A percentile compares a stretch with the other conserved stretches of the same genome.
phyloP scores from a whole-genome alignment of 345 rosid genomes.

The Euclidium syriacum region DNA sequence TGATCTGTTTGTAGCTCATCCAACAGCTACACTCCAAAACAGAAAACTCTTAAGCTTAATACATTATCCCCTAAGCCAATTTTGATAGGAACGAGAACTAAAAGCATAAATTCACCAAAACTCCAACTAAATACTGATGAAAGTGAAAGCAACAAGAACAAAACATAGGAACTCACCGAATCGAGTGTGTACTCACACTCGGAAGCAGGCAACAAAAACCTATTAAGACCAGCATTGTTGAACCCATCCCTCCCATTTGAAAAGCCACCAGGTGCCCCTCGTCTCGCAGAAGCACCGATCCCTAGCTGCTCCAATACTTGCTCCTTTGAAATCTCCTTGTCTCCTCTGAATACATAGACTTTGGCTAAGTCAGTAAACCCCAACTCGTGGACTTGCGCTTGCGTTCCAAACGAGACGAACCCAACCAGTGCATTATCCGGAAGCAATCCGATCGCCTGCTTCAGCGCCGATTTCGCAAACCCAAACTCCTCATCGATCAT shows the following conservation, averaged over 20 bases:
- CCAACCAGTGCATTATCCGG: conserved; percentile 97
- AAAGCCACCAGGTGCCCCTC: conserved; percentile 46
- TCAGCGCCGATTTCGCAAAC: conserved; percentile 63
- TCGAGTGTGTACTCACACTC: conserved; percentile 86
- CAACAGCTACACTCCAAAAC: conserved; percentile 52
- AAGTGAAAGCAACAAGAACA: too few relatives aligned
- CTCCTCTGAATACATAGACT: conserved; percentile 89
- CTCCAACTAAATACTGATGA: neutral
- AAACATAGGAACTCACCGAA: conserved; percentile 68
- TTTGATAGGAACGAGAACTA: neutral
- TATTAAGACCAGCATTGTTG: conserved; percentile 43
- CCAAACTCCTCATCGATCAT: conserved; percentile 93
- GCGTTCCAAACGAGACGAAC: conserved; percentile 88
- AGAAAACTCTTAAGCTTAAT: too few relatives aligned
- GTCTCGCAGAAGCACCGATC: conserved; percentile 55
- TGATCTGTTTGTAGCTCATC: conserved; percentile 97
- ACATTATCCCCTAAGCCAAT: neutral
- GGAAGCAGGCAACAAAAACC: conserved; percentile 91
- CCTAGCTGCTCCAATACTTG: conserved; percentile 90
- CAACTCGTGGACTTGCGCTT: conserved; percentile 90
- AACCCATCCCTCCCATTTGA: conserved; percentile 54
- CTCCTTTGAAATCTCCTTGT: conserved; percentile 74
- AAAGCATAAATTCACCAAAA: neutral
- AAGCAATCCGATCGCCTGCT: conserved; percentile 82
- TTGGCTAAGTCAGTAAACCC: conserved; percentile 90